Conservation (phyloP, 78 protist genomes). For the Goniomonas avonlea region DNA sequence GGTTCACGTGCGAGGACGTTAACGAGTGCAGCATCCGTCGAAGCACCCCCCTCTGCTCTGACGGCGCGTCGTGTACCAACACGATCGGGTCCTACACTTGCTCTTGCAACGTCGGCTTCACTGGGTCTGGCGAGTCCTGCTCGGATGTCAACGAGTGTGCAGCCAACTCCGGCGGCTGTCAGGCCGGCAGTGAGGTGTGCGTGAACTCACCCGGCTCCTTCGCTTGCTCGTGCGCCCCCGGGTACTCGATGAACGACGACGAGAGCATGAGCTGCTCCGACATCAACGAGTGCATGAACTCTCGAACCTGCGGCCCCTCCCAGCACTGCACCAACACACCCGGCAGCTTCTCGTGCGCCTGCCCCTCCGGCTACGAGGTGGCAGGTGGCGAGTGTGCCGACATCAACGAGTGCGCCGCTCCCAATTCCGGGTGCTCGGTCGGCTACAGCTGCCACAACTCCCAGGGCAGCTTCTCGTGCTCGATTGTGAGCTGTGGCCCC, state of each 20-base stretch:
- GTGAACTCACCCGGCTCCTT: background rate
- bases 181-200: background rate
- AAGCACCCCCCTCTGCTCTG: too few relatives aligned
- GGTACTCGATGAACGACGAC: background rate
- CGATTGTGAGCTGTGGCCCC: too few relatives aligned
- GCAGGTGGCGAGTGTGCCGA: too few relatives aligned
- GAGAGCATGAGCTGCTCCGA: background rate
- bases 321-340: background rate
- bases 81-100: background rate
- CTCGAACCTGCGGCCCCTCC: too few relatives aligned
- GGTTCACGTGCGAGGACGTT: background rate
- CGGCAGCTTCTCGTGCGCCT: background rate
- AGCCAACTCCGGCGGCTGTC: background rate
- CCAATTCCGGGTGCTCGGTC: background rate
- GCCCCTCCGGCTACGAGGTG: background rate
- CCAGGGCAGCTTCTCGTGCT: background rate
- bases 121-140: background rate
- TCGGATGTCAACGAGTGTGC: background rate
- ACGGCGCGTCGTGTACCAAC: too few relatives aligned
- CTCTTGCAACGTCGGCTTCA: background rate
- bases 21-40: background rate
- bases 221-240: background rate
- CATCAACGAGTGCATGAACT: conserved; percentile 7
- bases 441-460: background rate
- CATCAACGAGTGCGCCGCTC: too few relatives aligned